A percentile compares a stretch with the other conserved stretches of the same genome.
Conservation (phyloP, 2,329 filamentous ascomycete genomes). For the Mollisiaceae sp. region DNA sequence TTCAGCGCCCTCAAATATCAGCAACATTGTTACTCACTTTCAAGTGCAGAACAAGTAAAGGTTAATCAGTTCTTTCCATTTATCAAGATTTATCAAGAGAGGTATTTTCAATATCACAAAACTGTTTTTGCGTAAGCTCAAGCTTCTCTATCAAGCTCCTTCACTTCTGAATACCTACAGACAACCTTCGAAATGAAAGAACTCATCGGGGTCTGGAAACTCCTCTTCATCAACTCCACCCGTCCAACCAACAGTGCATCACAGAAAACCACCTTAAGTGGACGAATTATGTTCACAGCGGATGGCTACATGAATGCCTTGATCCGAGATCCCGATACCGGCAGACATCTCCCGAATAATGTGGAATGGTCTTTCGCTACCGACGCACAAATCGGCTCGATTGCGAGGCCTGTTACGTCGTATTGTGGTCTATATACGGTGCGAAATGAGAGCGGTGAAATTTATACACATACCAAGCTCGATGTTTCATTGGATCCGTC, state of each 20-base stretch:
- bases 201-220: conserved; percentile 17
- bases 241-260: background rate
- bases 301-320: conserved; percentile 16
- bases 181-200: background rate
- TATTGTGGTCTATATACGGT: conserved; percentile 12
- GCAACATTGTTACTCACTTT: background rate
- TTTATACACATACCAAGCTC: conserved; percentile 8
- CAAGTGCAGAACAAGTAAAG: background rate
- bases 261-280: background rate
- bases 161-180: background rate
- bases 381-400: conserved; percentile 2
- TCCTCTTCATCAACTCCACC: conserved; percentile 18
- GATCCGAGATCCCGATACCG: background rate
- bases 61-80: background rate
- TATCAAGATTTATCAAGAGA: too few relatives aligned
- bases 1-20: background rate
- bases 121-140: background rate
- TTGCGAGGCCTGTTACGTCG: background rate
- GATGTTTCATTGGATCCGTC: conserved; percentile 1
- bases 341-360: background rate
- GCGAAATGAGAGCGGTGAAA: background rate
- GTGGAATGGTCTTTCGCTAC: background rate
- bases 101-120: too few relatives aligned
- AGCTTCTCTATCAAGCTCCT: background rate
- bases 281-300: conserved; percentile 7